phyloP scores from a whole-genome alignment of 768 basidiomycete species.

The Russula vinacea region DNA sequence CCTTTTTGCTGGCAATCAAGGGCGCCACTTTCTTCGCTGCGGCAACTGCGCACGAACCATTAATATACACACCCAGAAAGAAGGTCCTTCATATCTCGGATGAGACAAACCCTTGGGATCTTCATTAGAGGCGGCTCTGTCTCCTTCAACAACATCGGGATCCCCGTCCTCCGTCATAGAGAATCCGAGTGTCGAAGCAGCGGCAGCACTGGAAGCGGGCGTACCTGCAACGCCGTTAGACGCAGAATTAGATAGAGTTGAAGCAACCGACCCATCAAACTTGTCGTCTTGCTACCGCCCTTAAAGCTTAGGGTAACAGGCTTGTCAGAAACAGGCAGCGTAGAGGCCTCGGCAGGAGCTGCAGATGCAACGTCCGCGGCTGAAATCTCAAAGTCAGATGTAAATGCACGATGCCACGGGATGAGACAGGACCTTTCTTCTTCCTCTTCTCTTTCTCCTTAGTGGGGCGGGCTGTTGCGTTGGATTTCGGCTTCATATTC shows the following conservation, averaged over 20 bases:
- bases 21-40: conserved; percentile 74
- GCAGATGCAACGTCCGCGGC: conserved; percentile 7
- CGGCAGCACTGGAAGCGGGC: conserved; percentile 35
- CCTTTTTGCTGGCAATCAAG: conserved; percentile 83
- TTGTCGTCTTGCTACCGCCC: conserved; percentile 29
- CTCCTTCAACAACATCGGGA: conserved; percentile 44
- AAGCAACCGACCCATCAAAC: conserved; percentile 32
- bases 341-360: conserved; percentile 50
- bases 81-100: conserved; percentile 33
- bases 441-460: conserved; percentile 60
- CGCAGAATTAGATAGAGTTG: background rate
- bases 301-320: conserved; percentile 76
- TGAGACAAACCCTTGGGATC: conserved; percentile 52
- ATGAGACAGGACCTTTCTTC: conserved; percentile 49
- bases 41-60: conserved; percentile 40
- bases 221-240: conserved; percentile 9
- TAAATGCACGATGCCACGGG: background rate
- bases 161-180: conserved; percentile 58
- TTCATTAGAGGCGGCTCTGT: conserved; percentile 34
- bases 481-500: conserved; percentile 76
- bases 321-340: conserved; percentile 71
- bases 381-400: conserved; percentile 1
- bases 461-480: conserved; percentile 41
- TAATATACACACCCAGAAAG: conserved; percentile 34
- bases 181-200: conserved; percentile 57